A percentile compares a stretch with the other conserved stretches of the same genome.
phyloP scores from a whole-genome alignment of 306 rosid genomes.

The Pyrus betulifolia region DNA sequence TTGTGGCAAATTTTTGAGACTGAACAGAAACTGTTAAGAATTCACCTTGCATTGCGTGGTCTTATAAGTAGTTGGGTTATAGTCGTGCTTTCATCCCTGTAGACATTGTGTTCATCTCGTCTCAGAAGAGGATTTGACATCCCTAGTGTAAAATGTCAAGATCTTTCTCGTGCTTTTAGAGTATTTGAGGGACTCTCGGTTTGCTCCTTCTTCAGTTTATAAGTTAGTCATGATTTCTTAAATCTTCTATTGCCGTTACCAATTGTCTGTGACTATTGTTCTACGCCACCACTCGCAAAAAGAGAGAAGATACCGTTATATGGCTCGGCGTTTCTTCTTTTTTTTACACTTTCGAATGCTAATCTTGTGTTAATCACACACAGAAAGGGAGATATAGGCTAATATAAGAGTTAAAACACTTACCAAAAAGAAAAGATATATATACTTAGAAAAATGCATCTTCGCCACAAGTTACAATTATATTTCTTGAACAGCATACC shows the following conservation, averaged over 20 bases:
- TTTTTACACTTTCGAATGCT: not conserved
- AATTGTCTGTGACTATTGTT: not conserved
- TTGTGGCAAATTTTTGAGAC: too few relatives aligned
- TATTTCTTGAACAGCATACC: not conserved
- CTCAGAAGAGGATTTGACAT: too few relatives aligned
- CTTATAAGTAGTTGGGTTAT: too few relatives aligned
- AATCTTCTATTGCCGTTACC: not conserved
- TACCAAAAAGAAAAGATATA: not conserved
- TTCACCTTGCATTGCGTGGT: too few relatives aligned
- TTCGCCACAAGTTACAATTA: not conserved
- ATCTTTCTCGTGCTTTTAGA: too few relatives aligned
- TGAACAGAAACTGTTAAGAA: too few relatives aligned
- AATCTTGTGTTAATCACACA: slow-evolving; percentile 12
- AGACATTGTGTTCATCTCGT: too few relatives aligned
- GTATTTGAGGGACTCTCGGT: too few relatives aligned
- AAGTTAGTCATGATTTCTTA: too few relatives aligned
- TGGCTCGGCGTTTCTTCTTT: not conserved
- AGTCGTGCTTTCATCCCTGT: too few relatives aligned
- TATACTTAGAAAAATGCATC: not conserved
- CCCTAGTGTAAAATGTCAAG: too few relatives aligned
- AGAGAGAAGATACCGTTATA: not conserved
- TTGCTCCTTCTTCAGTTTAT: too few relatives aligned
- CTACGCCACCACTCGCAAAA: not conserved
- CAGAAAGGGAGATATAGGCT: not conserved
- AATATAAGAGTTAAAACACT: not conserved